A percentile compares a stretch with the other conserved stretches of the same genome.
These are phyloP conservation scores for Arachis monticola DNA, from an alignment of 331 rosid species.

Conservation along the genomic window DNA sequence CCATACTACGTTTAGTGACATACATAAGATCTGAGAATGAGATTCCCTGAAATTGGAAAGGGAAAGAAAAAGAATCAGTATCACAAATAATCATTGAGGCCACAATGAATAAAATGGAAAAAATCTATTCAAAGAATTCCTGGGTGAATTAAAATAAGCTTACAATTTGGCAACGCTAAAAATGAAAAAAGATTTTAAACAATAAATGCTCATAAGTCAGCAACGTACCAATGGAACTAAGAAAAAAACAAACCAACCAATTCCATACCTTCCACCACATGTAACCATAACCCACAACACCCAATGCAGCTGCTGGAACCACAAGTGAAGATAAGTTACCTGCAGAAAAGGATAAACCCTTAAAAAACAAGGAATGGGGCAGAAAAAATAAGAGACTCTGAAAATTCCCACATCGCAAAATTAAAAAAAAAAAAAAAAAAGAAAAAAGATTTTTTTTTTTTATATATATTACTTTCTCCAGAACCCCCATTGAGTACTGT, in stretches of 20 bases:
- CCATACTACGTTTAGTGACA: slow-evolving; percentile 86
- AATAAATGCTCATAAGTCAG: slow-evolving; percentile 8
- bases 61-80: slow-evolving; percentile 22
- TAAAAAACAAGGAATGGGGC: background rate
- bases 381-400: background rate
- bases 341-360: slow-evolving; percentile 38
- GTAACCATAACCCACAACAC: slow-evolving; percentile 89
- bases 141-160: background rate
- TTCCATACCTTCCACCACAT: slow-evolving; percentile 94
- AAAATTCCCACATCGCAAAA: background rate
- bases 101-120: background rate
- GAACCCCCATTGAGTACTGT: slow-evolving; percentile 70
- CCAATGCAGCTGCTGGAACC: slow-evolving; percentile 82
- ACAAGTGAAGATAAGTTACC: slow-evolving; percentile 74
- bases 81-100: slow-evolving; percentile 3
- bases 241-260: background rate
- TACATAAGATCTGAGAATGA: slow-evolving; percentile 92
- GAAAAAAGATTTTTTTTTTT: slow-evolving; percentile 1
- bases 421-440: too few species aligned
- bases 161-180: background rate
- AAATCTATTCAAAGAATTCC: slow-evolving; percentile 26
- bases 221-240: slow-evolving; percentile 21
- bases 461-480: slow-evolving; percentile 60
- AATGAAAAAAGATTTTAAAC: slow-evolving; percentile 2
- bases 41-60: slow-evolving; percentile 66